Evolutionary conservation across 768 basidiomycete genomes (phyloP).

Genomic region (Leccinellum rugosiceps): DNA sequence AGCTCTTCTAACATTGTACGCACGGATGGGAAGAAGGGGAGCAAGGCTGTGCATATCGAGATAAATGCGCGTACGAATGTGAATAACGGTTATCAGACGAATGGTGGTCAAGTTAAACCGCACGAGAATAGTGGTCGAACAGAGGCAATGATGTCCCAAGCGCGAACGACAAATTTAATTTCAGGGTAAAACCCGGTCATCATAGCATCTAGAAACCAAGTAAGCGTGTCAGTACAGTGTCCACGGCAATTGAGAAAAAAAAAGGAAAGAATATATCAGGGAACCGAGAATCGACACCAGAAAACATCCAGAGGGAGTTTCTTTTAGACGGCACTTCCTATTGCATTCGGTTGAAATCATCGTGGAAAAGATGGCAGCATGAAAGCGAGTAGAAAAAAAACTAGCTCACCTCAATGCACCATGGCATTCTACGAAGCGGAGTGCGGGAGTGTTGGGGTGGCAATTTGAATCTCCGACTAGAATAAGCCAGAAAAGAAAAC

Average conservation of each 20-base stretch:
- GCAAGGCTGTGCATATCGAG: constrained; percentile 7
- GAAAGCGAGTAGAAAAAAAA: not conserved
- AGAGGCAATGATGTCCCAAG: not conserved
- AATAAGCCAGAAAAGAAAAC: constrained; percentile 28
- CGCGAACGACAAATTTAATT: no score
- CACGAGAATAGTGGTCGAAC: not conserved
- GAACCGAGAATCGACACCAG: constrained; percentile 35
- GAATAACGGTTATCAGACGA: constrained; percentile 16
- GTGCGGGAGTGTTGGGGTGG: constrained; percentile 3
- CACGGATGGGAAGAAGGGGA: not conserved
- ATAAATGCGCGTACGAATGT: constrained; percentile 17
- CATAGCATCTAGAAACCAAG: constrained; percentile 2
- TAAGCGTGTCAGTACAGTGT: constrained; percentile 2
- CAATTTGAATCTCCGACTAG: constrained; percentile 28
- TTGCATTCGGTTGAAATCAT: constrained; percentile 35
- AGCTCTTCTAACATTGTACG: not conserved
- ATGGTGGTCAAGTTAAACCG: not conserved
- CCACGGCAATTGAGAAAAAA: not conserved
- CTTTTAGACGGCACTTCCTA: constrained; percentile 39
- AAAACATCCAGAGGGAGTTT: constrained; percentile 18
- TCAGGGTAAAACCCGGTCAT: not conserved
- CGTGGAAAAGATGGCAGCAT: not conserved
- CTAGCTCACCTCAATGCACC: constrained; percentile 17
- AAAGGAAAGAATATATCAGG: constrained; percentile 18
- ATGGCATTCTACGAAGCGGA: not conserved